phyloP scores from a whole-genome alignment of 805 yeast species.

The Ogataea philodendri region DNA sequence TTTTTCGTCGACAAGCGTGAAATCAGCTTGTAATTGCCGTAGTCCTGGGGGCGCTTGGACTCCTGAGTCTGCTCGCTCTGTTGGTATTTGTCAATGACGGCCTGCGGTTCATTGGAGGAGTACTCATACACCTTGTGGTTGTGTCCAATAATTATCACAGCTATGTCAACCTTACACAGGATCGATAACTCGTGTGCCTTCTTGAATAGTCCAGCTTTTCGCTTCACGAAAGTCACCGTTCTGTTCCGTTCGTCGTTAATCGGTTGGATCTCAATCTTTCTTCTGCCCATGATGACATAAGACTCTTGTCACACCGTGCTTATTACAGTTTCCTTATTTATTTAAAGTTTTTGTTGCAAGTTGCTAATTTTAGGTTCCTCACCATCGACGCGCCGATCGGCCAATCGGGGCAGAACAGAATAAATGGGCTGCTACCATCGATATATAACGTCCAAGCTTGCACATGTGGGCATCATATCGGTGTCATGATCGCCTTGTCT shows the following conservation, averaged over 20 bases:
- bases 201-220: conserved; percentile 91
- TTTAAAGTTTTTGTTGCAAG: conserved; percentile 7
- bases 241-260: conserved; percentile 85
- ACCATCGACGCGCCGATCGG: conserved; percentile 10
- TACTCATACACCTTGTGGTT: conserved; percentile 84
- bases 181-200: conserved; percentile 86
- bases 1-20: conserved; percentile 27
- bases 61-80: conserved; percentile 43
- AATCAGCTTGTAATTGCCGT: conserved; percentile 53
- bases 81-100: conserved; percentile 43
- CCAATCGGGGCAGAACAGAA: conserved; percentile 11
- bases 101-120: conserved; percentile 63
- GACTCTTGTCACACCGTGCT: conserved; percentile 2
- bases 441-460: conserved; percentile 1
- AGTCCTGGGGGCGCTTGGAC: conserved; percentile 61
- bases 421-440: neutral
- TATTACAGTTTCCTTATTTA: conserved; percentile 2
- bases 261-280: conserved; percentile 92
- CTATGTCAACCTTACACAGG: conserved; percentile 87
- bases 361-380: conserved; percentile 16
- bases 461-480: neutral
- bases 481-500: neutral
- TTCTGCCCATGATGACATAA: conserved; percentile 74
- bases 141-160: conserved; percentile 82
- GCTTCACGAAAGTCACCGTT: conserved; percentile 83